Evolutionary conservation across 805 yeast species (phyloP), one percentile per base, ranked within the genome.

Genomic region (Sugiyamaella smithiae): DNA sequence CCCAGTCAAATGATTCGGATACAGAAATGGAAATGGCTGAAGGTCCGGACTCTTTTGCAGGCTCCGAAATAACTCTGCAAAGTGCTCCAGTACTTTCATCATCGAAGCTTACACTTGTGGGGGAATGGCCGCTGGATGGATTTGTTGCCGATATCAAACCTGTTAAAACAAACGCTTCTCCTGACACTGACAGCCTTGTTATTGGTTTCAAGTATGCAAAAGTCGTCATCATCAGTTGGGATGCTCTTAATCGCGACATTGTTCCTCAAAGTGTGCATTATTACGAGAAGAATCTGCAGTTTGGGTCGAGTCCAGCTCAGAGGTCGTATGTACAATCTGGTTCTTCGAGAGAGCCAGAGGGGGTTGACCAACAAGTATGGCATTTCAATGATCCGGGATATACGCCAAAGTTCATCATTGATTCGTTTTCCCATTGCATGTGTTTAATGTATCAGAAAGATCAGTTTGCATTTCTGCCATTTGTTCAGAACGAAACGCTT

Each of bases 201-300:
- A 68, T 91, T 2, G 69, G 86, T 11, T 85, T 95, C 8, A 78
- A 81, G 51, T 70, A 70, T 45, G 96, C 97, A 25, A 91, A 91
- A 62, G 59, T 89, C 33, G 85, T 95, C 0, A 67, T 90, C 14
- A 66, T 91, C 24, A 74, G 75, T 48, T 93, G 95, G 87, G 84
- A 88, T 58, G 64, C 66, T 3, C 65, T 60, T 3, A 62, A 58
- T n/a, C 72, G 79, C 54, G 58, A 76, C 1, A 71, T 91, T n/a
- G 71, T 76, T 22, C 87, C 97, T 0, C 75, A 80, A 1, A 85
- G 96, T 44, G 69, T 93, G 45, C 99, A 93, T 67, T 88, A 78
- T 63, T 93, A 90, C 65, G 97, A 91, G 58, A 77, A 80, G 38
- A 78, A 79, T 22, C 70, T 88, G 11, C 59, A 58, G 57, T 43